Percentiles rank a stretch among this genome's conserved stretches.
Evolutionary conservation across 768 basidiomycete genomes (phyloP).

Genomic region (Leccinum longicurvipes): DNA sequence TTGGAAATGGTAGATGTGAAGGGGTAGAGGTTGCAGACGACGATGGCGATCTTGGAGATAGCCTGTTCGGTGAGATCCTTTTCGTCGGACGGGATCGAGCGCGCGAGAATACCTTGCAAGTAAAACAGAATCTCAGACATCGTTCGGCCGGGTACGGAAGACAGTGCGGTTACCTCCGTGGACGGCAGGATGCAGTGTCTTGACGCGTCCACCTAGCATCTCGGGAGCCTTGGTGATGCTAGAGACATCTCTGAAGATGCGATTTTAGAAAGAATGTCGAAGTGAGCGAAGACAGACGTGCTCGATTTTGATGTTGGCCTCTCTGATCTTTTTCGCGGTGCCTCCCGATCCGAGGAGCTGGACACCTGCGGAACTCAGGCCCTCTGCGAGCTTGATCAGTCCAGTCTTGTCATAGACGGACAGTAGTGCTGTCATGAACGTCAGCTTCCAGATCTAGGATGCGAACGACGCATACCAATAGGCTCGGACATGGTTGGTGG

Average conservation of each 20-base stretch:
- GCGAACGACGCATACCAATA: constrained; percentile 21
- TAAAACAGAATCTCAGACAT: constrained; percentile 6
- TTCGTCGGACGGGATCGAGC: constrained; percentile 87
- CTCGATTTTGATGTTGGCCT: constrained; percentile 89
- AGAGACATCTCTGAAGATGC: constrained; percentile 77
- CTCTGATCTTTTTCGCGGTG: constrained; percentile 96
- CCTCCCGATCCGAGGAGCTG: constrained; percentile 93
- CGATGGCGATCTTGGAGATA: constrained; percentile 92
- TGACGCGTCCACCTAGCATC: constrained; percentile 97
- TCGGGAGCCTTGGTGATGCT: constrained; percentile 97
- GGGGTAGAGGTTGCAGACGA: constrained; percentile 99
- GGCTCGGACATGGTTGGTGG: constrained; percentile 24
- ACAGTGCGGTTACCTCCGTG: constrained; percentile 88
- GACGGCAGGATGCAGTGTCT: constrained; percentile 96
- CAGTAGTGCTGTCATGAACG: constrained; percentile 60
- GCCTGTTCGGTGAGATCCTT: constrained; percentile 76
- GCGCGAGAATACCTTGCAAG: constrained; percentile 82
- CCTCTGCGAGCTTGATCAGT: constrained; percentile 83
- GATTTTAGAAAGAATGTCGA: constrained; percentile 7
- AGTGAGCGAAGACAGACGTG: constrained; percentile 43
- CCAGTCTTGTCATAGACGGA: constrained; percentile 96
- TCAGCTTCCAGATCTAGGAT: background rate
- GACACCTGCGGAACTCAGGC: constrained; percentile 78
- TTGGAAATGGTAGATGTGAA: constrained; percentile 89
- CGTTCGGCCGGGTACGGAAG: background rate